These are phyloP conservation scores for Dendrothele bispora DNA, from an alignment of 768 basidiomycete genomes.

Conservation along the genomic window DNA sequence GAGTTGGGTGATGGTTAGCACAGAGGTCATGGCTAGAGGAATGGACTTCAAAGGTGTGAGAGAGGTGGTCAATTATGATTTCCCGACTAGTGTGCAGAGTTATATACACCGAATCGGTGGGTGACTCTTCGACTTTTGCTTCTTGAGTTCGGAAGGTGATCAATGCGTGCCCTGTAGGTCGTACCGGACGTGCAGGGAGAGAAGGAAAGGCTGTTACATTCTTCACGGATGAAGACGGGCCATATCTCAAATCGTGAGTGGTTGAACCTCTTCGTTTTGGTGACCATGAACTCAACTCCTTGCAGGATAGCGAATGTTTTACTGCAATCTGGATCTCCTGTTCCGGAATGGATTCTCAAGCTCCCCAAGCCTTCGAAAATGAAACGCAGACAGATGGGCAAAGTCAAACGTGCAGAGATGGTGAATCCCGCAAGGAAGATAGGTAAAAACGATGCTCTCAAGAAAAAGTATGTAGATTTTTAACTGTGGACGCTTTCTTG, in stretches of 20 bases:
- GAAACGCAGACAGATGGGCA: constrained; percentile 83
- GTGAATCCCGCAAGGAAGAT: constrained; percentile 72
- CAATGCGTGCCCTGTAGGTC: constrained; percentile 47
- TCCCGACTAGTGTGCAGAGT: constrained; percentile 92
- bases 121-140: background rate
- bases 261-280: constrained; percentile 2
- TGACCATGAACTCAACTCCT: background rate
- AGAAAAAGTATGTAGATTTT: constrained; percentile 53
- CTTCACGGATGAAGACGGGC: constrained; percentile 92
- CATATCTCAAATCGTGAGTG: constrained; percentile 83
- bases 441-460: constrained; percentile 69
- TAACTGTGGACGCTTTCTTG: background rate
- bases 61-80: constrained; percentile 96
- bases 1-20: constrained; percentile 94
- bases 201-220: constrained; percentile 94
- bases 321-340: constrained; percentile 84
- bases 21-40: constrained; percentile 96
- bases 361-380: constrained; percentile 92
- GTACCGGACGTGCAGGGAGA: constrained; percentile 91
- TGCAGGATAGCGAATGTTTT: constrained; percentile 93
- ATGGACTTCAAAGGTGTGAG: constrained; percentile 96
- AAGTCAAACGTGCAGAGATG: constrained; percentile 73
- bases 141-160: background rate
- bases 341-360: constrained; percentile 94
- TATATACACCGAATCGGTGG: constrained; percentile 94